Base-by-base conservation (phyloP, 1,284 basidiomycete species). In the Hortiboletus rubellus region DNA sequence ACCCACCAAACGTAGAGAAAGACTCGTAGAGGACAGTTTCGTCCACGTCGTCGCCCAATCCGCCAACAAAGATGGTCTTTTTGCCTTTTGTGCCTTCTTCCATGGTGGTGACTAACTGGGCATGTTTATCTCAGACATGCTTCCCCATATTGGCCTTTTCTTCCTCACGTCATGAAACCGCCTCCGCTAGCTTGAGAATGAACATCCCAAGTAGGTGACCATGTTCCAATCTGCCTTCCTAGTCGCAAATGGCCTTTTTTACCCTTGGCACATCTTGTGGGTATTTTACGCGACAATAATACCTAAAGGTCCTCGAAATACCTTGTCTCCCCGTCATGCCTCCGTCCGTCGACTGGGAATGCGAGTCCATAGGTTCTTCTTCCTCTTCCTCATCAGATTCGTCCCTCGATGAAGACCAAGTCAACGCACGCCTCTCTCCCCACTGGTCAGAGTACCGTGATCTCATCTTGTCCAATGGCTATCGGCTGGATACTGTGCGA, bases 41-140 rank as follows among this genome's bases (percentile, higher is more conserved):
- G 71, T 92, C 85, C 45, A 89, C 82, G 63, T 91, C 87, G 60
- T 92, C 89, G 47, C 78, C 82, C 41, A 92, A 78, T 3, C 87
- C 88, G 47, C 89, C 90, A 60, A 92, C 78, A 68, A 91, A 92
- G 53, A 92, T 72, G 31, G 91, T 91, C 74, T 89, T 90, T 72
- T 92, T 92, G 27, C 84, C 76, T 72, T 84, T 89, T n/a, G 86
- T 83, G 53, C 88, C 89, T 74, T 91, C 86, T 71, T 91, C 87
- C 87, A 91, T 91, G 47, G 41, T 24, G 2, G 41, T 15, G 10
- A 22, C 46, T 9, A 66, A 64, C 57, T 24, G 7, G 54, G 65
- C 38, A 54, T 36, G 24, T 52, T 67, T 63, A 46, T 69, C 63
- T 42, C 60, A 65, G 34, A 18, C 12, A 5, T 7, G 6, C 5